Conservation (phyloP, 1,284 basidiomycete species). For the Rhodotorula sp. region DNA sequence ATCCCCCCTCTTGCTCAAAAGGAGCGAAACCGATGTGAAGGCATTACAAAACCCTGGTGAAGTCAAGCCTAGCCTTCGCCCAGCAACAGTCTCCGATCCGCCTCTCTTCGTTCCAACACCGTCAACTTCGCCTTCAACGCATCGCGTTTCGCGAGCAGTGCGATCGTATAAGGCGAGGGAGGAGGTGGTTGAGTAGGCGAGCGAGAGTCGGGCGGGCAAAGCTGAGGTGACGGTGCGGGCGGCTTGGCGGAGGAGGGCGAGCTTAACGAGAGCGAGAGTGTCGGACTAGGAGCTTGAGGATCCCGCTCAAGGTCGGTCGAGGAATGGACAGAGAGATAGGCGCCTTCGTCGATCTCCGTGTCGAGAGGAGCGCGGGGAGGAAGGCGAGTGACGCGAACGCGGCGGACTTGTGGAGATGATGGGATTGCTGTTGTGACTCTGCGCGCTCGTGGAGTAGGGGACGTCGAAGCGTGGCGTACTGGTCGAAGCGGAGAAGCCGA, state of each 20-base stretch:
- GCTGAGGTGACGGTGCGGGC: background rate
- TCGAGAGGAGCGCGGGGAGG: background rate
- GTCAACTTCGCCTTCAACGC: conserved; percentile 17
- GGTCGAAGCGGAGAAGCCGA: background rate
- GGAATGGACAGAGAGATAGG: conserved; percentile 13
- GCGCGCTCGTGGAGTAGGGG: background rate
- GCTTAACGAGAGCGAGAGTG: background rate
- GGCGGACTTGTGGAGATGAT: background rate
- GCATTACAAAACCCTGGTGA: no score
- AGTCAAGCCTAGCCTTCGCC: no score
- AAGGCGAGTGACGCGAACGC: background rate
- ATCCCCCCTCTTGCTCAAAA: no score
- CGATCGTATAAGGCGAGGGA: conserved; percentile 17
- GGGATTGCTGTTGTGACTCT: background rate
- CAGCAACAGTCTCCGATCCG: background rate
- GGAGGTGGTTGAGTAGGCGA: background rate
- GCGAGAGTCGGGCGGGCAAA: background rate
- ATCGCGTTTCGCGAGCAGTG: conserved; percentile 20
- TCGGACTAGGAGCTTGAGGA: background rate
- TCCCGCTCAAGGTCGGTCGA: conserved; percentile 20
- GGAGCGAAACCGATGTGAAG: no score
- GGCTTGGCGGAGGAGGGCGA: background rate
- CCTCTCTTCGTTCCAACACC: conserved; percentile 24
- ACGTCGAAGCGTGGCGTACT: background rate
- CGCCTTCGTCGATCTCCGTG: background rate